Conservation (phyloP, 495 filamentous ascomycete species). For the Penicillium pulvis region DNA sequence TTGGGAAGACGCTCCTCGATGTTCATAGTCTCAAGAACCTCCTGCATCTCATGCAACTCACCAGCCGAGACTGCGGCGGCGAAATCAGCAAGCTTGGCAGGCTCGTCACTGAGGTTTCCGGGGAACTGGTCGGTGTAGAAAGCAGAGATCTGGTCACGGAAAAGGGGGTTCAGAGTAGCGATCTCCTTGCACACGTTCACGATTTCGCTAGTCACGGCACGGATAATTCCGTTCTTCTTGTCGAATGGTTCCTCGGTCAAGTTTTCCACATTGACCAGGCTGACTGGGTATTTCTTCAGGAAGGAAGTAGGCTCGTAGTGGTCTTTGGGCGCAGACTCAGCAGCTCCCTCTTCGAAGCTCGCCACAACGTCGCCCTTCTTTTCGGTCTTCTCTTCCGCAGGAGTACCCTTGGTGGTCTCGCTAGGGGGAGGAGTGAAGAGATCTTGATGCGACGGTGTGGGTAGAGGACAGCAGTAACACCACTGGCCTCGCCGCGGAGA, state of each 20-base stretch:
- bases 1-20: slow-evolving; percentile 89
- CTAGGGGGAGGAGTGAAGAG: slow-evolving; percentile 74
- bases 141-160: slow-evolving; percentile 94
- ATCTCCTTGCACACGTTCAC: slow-evolving; percentile 98
- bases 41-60: slow-evolving; percentile 88
- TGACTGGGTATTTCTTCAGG: slow-evolving; percentile 85
- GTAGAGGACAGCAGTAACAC: slow-evolving; percentile 89
- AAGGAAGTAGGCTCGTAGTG: slow-evolving; percentile 90
- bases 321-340: slow-evolving; percentile 47
- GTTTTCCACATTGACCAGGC: slow-evolving; percentile 93
- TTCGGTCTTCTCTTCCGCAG: slow-evolving; percentile 62
- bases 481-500: slow-evolving; percentile 72
- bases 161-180: slow-evolving; percentile 88
- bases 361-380: slow-evolving; percentile 93
- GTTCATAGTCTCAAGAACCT: slow-evolving; percentile 85
- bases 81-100: slow-evolving; percentile 93
- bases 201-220: slow-evolving; percentile 93
- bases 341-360: slow-evolving; percentile 82
- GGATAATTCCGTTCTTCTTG: slow-evolving; percentile 80
- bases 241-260: slow-evolving; percentile 85
- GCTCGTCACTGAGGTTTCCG: slow-evolving; percentile 92
- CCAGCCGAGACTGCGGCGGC: slow-evolving; percentile 92
- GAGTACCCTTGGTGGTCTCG: slow-evolving; percentile 38
- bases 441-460: slow-evolving; percentile 94
- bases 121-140: slow-evolving; percentile 95